Conservation (phyloP, 2,329 filamentous ascomycete genomes). For the Trichoderma breve region DNA sequence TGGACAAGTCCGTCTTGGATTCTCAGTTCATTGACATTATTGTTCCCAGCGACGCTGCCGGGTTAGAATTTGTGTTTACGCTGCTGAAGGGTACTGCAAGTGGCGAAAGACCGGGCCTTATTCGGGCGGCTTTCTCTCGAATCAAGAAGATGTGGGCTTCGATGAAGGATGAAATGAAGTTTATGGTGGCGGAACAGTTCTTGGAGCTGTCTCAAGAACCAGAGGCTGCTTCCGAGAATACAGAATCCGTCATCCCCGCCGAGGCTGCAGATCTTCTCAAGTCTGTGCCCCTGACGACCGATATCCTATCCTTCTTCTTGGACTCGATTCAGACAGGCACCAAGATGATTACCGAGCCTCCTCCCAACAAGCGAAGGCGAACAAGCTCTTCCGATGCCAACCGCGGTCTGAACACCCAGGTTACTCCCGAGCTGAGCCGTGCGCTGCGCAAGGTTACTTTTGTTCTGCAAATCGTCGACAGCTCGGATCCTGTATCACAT, state of each 20-base stretch:
- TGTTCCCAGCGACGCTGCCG: slow-evolving; percentile 51
- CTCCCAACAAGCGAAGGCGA: slow-evolving; percentile 74
- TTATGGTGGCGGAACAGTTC: slow-evolving; percentile 59
- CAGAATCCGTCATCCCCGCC: slow-evolving; percentile 42
- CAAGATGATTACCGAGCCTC: slow-evolving; percentile 68
- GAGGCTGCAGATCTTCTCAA: slow-evolving; percentile 72
- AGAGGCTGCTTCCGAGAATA: slow-evolving; percentile 27
- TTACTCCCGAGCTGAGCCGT: slow-evolving; percentile 63
- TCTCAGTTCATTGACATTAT: slow-evolving; percentile 50
- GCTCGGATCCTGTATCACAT: slow-evolving; percentile 71
- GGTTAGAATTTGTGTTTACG: slow-evolving; percentile 52
- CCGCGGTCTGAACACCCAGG: slow-evolving; percentile 57
- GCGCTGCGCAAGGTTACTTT: slow-evolving; percentile 77
- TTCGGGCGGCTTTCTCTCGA: slow-evolving; percentile 64
- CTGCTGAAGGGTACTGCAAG: slow-evolving; percentile 43
- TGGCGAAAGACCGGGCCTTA: slow-evolving; percentile 49
- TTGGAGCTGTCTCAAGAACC: slow-evolving; percentile 58
- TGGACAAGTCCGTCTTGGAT: slow-evolving; percentile 44
- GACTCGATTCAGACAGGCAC: slow-evolving; percentile 71
- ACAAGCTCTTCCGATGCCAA: slow-evolving; percentile 71
- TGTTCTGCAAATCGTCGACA: slow-evolving; percentile 84
- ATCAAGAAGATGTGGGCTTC: slow-evolving; percentile 70
- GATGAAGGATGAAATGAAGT: slow-evolving; percentile 63
- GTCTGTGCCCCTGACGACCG: slow-evolving; percentile 68
- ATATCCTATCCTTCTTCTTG: slow-evolving; percentile 70